These are phyloP conservation scores for Nephelium lappaceum DNA, from an alignment of 345 rosid species.

Conservation along the genomic window DNA sequence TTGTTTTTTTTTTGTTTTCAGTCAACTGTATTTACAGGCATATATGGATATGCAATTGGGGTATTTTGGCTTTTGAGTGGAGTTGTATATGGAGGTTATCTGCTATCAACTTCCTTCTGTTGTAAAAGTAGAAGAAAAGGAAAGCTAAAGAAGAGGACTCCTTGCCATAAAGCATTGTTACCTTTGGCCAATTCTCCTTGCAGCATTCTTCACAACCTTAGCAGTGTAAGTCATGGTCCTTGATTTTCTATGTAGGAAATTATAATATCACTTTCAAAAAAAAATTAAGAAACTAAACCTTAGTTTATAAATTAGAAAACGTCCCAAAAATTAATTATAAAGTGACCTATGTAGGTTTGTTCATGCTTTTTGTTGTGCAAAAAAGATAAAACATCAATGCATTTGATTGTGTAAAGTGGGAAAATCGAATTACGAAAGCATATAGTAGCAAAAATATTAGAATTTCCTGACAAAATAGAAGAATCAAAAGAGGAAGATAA, in stretches of 20 bases:
- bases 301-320: too few species aligned
- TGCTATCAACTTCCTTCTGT: conserved; percentile 27
- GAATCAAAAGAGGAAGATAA: too few species aligned
- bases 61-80: conserved; percentile 58
- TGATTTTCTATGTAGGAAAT: not conserved
- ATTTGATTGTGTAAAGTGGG: too few species aligned
- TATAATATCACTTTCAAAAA: not conserved
- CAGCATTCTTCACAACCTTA: conserved; percentile 45
- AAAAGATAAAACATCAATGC: too few species aligned
- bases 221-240: conserved; percentile 49
- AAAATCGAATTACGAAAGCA: too few species aligned
- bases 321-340: too few species aligned
- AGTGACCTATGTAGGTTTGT: too few species aligned
- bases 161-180: conserved; percentile 34
- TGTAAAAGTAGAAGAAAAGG: conserved; percentile 34
- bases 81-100: conserved; percentile 35
- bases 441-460: too few species aligned
- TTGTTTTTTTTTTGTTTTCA: conserved; percentile 29
- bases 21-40: conserved; percentile 65
- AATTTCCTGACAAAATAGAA: too few species aligned
- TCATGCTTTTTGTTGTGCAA: too few species aligned
- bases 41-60: conserved; percentile 55
- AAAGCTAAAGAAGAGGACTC: conserved; percentile 32
- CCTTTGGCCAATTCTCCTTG: conserved; percentile 42
- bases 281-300: too few species aligned